A percentile compares a stretch with the other conserved stretches of the same genome.
Evolutionary conservation across 1,284 basidiomycete genomes (phyloP).

Genomic region (Pholiota adiposa): DNA sequence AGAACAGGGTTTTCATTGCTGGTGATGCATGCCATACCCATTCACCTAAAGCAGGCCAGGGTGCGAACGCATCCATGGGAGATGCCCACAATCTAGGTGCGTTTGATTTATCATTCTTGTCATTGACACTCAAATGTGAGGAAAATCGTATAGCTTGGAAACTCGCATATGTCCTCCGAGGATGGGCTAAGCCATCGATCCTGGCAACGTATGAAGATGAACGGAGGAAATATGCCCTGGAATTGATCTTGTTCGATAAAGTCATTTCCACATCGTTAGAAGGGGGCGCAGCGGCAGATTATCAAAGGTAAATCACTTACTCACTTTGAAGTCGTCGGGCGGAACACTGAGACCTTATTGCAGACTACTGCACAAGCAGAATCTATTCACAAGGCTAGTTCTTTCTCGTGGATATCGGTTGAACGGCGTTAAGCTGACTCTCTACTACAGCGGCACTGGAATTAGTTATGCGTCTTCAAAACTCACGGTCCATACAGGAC

Average conservation of each 20-base stretch:
- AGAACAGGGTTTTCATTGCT: conserved; percentile 29
- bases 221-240: background rate
- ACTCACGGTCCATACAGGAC: background rate
- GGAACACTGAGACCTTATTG: background rate
- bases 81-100: conserved; percentile 34
- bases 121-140: no score
- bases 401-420: no score
- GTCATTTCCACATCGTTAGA: background rate
- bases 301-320: no score
- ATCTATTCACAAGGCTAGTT: conserved; percentile 13
- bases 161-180: conserved; percentile 30
- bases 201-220: background rate
- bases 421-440: no score
- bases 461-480: conserved; percentile 19
- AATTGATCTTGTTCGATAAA: background rate
- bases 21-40: conserved; percentile 37
- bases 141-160: conserved; percentile 37
- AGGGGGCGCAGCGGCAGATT: background rate
- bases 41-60: conserved; percentile 36
- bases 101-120: background rate
- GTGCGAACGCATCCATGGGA: conserved; percentile 34
- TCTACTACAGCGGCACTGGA: conserved; percentile 27
- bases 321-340: background rate
- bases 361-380: conserved; percentile 11
- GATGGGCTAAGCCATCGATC: conserved; percentile 17